Evolutionary conservation across 805 yeast species (phyloP), one percentile per base, ranked within the genome.

Genomic region (Candida methanosorbosa): DNA sequence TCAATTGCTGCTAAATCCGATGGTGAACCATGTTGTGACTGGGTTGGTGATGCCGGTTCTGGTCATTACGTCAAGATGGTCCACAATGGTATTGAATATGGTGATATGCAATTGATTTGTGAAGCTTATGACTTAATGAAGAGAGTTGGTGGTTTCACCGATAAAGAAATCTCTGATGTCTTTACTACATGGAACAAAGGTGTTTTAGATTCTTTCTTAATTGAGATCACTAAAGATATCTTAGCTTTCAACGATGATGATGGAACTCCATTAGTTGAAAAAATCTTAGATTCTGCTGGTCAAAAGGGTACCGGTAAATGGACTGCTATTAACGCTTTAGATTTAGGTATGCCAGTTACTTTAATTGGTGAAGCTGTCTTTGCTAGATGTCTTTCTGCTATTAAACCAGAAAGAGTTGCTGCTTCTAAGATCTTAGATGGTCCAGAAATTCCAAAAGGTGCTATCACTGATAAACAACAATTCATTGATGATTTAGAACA

Each of bases 291-390:
- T 68, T 64, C 84, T 56, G 98, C 98, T 50, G 97, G 97, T 54
- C 97, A 90, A 75, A 90, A 90, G 77, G 98, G 98, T 77, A 90
- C 98, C 49, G 98, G 98, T 72, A 90, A 90, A 73, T 90, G 98
- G 98, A 92, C 97, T 50, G 97, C 97, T 46, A 85, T 90, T 65
- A 88, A 87, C 63, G 97, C 97, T 44, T 73, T 90, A 54, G 97
- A 92, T 66, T 74, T 92, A 52, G 97, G 97, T 65, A 86, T 85
- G 83, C 98, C 98, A 50, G 95, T 90, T 52, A 87, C 97, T 43
- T 75, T 90, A 62, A 92, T 90, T 54, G 97, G 97, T 64, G 98
- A 90, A 75, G 97, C 98, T 41, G 98, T 90, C 50, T 88, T 90
- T 59, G 72, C 97, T 45, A 84, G 98, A 75, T 83, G 95, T 71